These are phyloP conservation scores for Rosa persica DNA, from an alignment of 306 rosid species.

Conservation along the genomic window DNA sequence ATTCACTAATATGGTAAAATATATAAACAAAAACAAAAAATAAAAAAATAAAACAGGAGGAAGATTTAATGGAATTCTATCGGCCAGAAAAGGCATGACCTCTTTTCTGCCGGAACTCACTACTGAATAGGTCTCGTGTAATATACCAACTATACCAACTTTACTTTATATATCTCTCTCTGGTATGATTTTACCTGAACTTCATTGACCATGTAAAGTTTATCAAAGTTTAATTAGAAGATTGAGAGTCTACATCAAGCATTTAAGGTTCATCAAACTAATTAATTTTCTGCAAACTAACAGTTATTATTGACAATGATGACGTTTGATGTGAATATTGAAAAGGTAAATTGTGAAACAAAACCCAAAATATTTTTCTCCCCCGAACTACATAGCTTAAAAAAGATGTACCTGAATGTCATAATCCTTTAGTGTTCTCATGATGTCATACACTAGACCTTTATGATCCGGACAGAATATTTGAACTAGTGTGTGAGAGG, in stretches of 20 bases:
- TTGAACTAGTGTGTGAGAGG: conserved; percentile 51
- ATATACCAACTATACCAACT: background rate
- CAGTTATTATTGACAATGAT: background rate
- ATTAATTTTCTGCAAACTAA: background rate
- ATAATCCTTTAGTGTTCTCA: conserved; percentile 66
- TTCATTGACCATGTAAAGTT: background rate
- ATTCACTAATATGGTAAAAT: background rate
- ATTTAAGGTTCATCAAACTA: too few relatives aligned
- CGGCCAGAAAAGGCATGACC: background rate
- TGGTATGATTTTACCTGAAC: background rate
- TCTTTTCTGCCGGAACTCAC: background rate
- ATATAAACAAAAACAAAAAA: too few relatives aligned
- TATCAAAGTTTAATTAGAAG: background rate
- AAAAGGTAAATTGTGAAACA: background rate
- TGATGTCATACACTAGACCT: conserved; percentile 58
- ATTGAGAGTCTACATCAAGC: background rate
- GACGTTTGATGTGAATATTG: background rate
- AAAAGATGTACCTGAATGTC: conserved; percentile 42
- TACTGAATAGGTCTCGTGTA: background rate
- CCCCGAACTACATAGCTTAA: background rate
- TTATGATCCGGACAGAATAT: conserved; percentile 57
- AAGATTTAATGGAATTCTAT: background rate
- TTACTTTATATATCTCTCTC: background rate
- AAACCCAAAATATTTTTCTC: background rate
- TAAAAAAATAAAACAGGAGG: background rate